Evolutionary conservation across 2,329 filamentous ascomycete species (phyloP), one percentile per base, ranked within the genome.

Genomic region (Cadophora sp.): DNA sequence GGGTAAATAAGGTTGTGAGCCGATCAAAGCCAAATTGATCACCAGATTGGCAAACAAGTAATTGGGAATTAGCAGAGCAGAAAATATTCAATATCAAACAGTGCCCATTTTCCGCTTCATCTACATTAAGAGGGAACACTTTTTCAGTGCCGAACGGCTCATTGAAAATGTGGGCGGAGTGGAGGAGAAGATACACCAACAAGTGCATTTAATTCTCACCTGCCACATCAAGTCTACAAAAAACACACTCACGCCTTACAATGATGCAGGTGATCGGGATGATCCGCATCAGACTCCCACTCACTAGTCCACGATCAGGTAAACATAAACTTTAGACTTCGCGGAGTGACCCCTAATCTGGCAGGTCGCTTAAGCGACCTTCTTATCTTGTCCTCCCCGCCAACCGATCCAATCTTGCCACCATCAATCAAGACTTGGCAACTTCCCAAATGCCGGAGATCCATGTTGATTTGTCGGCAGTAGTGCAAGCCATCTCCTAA

Each of bases 291-390:
- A 13, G 5, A 4, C 22, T 55, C 13, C 6, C 27, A 1, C 18
- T 45, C 27, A 55, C 53, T 39, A 56, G 53, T 56, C n/a, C 13
- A 39, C 53, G 11, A 41, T 11, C n/a, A 56, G 53, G 33, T 56
- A 39, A n/a, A 39, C 13, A 56, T 14, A 22, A 20, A 22, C n/a
- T 56, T 56, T 39, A 14, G 6, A 39, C 33, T 39, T 56, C 30
- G 36, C 53, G 53, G 53, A 56, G 53, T 8, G 5, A 22, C 4
- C 33, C 53, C 53, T 14, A 56, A 56, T 56, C 30, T 16, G 53
- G 53, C 53, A 56, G 53, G 53, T 56, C 53, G 11, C 18, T 56
- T 22, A 56, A 39, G 53, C 53, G 53, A 56, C 53, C 53, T 56
- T 56, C 53, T 56, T 22, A 56, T 56, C 33, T 33, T 30, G 33